Percentiles rank a stretch among this genome's conserved stretches.
Evolutionary conservation across 2,329 filamentous ascomycete species (phyloP).

Genomic region (Pseudogymnoascus sp.): DNA sequence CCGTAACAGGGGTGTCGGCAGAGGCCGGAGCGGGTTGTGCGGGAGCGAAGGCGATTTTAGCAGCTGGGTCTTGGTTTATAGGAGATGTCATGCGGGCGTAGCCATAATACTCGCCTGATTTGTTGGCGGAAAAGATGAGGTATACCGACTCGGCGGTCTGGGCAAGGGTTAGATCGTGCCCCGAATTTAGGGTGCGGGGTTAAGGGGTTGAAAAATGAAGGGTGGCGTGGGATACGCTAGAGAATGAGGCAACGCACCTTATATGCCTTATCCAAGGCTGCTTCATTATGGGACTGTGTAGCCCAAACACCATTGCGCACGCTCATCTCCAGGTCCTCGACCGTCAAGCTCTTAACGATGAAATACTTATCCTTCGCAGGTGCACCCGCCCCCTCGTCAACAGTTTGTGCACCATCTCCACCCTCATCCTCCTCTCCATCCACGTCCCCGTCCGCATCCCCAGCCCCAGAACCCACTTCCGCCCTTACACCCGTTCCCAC

Average conservation of each 20-base stretch:
- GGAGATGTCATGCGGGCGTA: constrained; percentile 84
- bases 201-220: background rate
- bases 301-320: constrained; percentile 87
- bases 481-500: constrained; percentile 17
- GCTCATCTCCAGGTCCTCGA: constrained; percentile 83
- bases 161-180: constrained; percentile 9
- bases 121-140: constrained; percentile 91
- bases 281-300: constrained; percentile 88
- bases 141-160: constrained; percentile 78
- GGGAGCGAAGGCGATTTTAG: constrained; percentile 61
- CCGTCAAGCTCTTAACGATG: constrained; percentile 83
- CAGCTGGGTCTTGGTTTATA: constrained; percentile 68
- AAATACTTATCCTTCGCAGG: constrained; percentile 67
- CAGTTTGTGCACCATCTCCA: constrained; percentile 5
- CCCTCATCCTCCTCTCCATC: constrained; percentile 1
- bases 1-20: background rate
- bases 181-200: background rate
- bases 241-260: constrained; percentile 44
- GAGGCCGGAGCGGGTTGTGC: background rate
- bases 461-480: constrained; percentile 28
- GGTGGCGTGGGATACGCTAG: background rate
- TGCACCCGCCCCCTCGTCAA: constrained; percentile 15
- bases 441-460: constrained; percentile 12
- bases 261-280: constrained; percentile 73
- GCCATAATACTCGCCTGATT: constrained; percentile 93